Base-by-base conservation (phyloP, 1,284 basidiomycete genomes). In the Clitocybe nebularis region DNA sequence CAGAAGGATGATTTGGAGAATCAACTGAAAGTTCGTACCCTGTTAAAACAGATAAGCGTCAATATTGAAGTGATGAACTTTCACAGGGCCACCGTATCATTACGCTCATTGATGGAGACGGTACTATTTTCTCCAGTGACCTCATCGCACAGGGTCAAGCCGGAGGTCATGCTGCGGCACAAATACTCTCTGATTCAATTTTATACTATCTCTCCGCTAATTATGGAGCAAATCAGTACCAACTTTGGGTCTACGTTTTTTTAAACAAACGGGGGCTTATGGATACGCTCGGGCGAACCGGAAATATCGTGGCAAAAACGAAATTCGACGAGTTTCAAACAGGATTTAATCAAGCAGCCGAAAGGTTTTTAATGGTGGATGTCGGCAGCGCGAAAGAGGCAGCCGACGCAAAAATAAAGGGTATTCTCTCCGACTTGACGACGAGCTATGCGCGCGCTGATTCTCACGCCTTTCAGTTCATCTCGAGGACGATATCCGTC, bases 351-450 rank as follows among this genome's bases (percentile, higher is more conserved):
- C 75, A 81, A 57, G 74, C 79, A 6, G 65, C 73, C 8, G 76
- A 78, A 45, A 68, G 78, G 28, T 84, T 83, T 56, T 59, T 74
- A 55, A 82, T 89, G 59, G 69, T 82, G 38, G 85, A 89, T 58
- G 83, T 85, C 39, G 84, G 85, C 17, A 69, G 66, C 42, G 79
- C 72, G 40, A 87, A 88, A 63, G 84, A 89, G 61, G 81, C 77
- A 2, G 77, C 79, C 20, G 83, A 86, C 57, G 71, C 77, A 32
- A 89, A 89, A 64, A 76, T 89, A 55, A 79, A 79, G 69, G 79
- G 84, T 82, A 48, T 33, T 8, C 6, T 25, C 23, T 45, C 10
- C 11, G 37, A 9, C 25, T 30, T 39, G 19, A 25, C 21, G 32
- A 42, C 24, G 30, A 24, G 40, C 25, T 43, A 32, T 19, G 10